Base-by-base conservation (phyloP, 2,329 filamentous ascomycete species). In the Pleoardoris graminearum region DNA sequence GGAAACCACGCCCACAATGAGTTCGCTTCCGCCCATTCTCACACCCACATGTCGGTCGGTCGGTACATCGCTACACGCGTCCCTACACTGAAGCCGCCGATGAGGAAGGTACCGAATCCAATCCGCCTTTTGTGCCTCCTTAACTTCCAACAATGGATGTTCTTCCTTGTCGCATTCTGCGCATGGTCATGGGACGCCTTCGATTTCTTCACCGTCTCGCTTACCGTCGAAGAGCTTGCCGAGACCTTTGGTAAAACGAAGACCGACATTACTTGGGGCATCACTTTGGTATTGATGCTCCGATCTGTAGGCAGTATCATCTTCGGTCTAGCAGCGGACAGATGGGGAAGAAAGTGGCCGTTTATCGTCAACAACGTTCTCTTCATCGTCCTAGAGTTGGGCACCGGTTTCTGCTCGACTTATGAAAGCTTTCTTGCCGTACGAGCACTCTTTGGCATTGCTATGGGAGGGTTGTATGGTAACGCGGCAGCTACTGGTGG, bases 391-490 rank as follows among this genome's bases (percentile, higher is more conserved):
- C 70, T 86, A 16, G 84, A 86, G 59, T 72, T 86, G 7, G 84
- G 77, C 1, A 84, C 83, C 0, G 83, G 82, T 19, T 86, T 86
- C 63, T 81, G 78, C 55, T 68, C 79, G 7, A 85, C 80, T 1
- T 85, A 85, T 63, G 66, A 79, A 7, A 77, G 82, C 54, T 86
- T 86, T 60, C 70, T 86, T 29, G 83, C 75, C 2, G 81, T 83
- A 41, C 77, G 84, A 14, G 81, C 84, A 0, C 71, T 86, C 3
- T 86, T 84, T 58, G 84, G 84, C 17, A 82, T 86, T 62, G 84
- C 84, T 6, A 86, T 86, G 84, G 83, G 83, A 17, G 83, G 83
- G 43, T 66, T 85, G 10, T 85, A 85, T 60, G 83, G 83, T 3
- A 85, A 85, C 59, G 82, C 80, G 10, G 82, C 83, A 8, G 83